Percentiles rank a stretch among this genome's conserved stretches.
Evolutionary conservation across 2,329 filamentous ascomycete species (phyloP).

Genomic region (Fonsecaea multimorphosa): DNA sequence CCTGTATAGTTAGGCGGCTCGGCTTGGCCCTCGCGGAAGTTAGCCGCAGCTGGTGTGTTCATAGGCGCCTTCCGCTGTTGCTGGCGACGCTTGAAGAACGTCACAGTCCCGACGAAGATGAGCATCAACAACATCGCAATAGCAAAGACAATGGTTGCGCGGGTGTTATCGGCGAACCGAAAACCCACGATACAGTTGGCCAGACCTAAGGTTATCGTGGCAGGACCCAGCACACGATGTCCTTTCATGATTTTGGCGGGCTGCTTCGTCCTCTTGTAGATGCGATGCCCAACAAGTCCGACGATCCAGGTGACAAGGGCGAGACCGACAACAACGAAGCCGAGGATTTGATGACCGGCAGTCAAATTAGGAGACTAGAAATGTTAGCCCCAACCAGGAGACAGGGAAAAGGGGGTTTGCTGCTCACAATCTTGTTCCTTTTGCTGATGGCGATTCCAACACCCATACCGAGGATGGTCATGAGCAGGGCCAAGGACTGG

Average conservation of each 20-base stretch:
- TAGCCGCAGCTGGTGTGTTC: constrained; percentile 38
- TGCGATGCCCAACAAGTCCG: constrained; percentile 63
- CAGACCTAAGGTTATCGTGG: constrained; percentile 60
- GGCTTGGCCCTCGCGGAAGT: constrained; percentile 38
- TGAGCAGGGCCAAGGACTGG: constrained; percentile 58
- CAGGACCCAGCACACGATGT: constrained; percentile 65
- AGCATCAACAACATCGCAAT: constrained; percentile 55
- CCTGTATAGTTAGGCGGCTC: constrained; percentile 12
- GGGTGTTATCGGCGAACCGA: constrained; percentile 58
- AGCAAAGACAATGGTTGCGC: constrained; percentile 56
- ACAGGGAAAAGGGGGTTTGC: background rate
- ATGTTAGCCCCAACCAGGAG: constrained; percentile 19
- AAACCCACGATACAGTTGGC: constrained; percentile 67
- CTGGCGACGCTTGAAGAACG: constrained; percentile 44
- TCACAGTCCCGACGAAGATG: constrained; percentile 46
- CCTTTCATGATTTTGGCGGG: constrained; percentile 57
- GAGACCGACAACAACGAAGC: constrained; percentile 60
- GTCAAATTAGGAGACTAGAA: constrained; percentile 59
- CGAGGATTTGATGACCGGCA: constrained; percentile 64
- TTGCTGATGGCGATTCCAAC: constrained; percentile 62
- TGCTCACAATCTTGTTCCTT: constrained; percentile 63
- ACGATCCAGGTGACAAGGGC: constrained; percentile 61
- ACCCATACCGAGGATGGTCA: constrained; percentile 58
- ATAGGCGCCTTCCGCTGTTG: constrained; percentile 41
- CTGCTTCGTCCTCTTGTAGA: constrained; percentile 58